A percentile compares a stretch with the other conserved stretches of the same genome.
phyloP scores from a whole-genome alignment of 345 rosid genomes.

The Garcia nutans region DNA sequence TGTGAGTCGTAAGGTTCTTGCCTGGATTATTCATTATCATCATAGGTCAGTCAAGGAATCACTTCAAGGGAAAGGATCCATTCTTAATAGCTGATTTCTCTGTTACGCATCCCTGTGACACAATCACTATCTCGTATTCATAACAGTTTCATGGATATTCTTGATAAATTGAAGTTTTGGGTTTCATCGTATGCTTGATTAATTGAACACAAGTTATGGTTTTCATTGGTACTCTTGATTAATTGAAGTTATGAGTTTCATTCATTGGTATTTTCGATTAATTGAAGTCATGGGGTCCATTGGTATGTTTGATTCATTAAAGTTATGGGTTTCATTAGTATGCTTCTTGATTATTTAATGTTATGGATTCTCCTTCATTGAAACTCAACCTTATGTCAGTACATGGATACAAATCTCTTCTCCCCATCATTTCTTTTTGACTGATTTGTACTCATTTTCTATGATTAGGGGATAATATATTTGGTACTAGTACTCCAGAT shows the following conservation, averaged over 20 bases:
- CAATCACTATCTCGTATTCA: too few species aligned
- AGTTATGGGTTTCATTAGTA: neutral
- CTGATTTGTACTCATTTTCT: conserved; percentile 21
- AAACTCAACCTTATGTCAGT: neutral
- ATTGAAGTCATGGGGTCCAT: neutral
- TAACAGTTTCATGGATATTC: too few species aligned
- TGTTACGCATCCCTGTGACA: too few species aligned
- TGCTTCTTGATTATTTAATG: neutral
- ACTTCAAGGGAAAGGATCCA: too few species aligned
- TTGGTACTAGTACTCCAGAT: conserved; percentile 72
- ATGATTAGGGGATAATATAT: conserved; percentile 83
- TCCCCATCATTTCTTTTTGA: neutral
- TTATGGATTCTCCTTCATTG: neutral
- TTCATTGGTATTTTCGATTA: neutral
- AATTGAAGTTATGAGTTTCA: neutral
- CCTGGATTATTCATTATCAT: too few species aligned
- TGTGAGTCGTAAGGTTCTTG: too few species aligned
- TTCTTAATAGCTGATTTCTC: too few species aligned
- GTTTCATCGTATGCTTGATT: too few species aligned
- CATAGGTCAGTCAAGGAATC: too few species aligned
- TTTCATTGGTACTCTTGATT: neutral
- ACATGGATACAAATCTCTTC: neutral
- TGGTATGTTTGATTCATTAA: neutral
- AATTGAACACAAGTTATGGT: neutral
- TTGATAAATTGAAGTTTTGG: too few species aligned